Evolutionary conservation across 441 rosid species (phyloP).

Genomic region (Adansonia gregorii): DNA sequence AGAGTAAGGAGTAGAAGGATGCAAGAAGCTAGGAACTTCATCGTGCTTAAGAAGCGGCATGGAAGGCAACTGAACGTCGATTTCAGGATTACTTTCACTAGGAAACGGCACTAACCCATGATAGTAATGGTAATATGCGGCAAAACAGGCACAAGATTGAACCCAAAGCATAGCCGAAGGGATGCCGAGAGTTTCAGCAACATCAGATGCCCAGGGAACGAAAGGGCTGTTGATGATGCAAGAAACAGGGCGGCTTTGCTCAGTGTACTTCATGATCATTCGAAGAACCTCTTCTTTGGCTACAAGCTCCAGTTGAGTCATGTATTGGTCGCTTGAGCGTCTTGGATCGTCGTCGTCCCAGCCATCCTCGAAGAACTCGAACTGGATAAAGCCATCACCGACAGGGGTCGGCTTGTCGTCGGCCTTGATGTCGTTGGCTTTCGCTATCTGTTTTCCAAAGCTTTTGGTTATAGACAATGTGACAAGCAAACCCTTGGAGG

Average conservation of each 20-base stretch:
- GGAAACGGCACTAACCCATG: slow-evolving; percentile 60
- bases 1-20: slow-evolving; percentile 52
- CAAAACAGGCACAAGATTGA: slow-evolving; percentile 74
- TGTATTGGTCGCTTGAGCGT: slow-evolving; percentile 42
- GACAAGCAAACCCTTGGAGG: slow-evolving; percentile 71
- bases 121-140: slow-evolving; percentile 59
- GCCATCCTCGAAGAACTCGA: slow-evolving; percentile 64
- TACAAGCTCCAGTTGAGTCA: slow-evolving; percentile 54
- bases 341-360: slow-evolving; percentile 59
- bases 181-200: slow-evolving; percentile 62
- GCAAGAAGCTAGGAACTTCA: slow-evolving; percentile 71
- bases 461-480: slow-evolving; percentile 58
- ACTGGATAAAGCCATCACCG: slow-evolving; percentile 65
- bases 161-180: slow-evolving; percentile 92
- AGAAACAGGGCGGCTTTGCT: slow-evolving; percentile 59
- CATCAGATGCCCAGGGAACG: slow-evolving; percentile 81
- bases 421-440: slow-evolving; percentile 40
- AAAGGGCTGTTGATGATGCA: slow-evolving; percentile 81
- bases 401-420: slow-evolving; percentile 45
- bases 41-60: slow-evolving; percentile 74
- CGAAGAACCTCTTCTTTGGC: slow-evolving; percentile 48
- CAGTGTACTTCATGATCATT: slow-evolving; percentile 49
- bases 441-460: slow-evolving; percentile 55
- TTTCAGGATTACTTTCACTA: slow-evolving; percentile 46
- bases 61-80: slow-evolving; percentile 62